Conservation (phyloP, 148 eudicot genomes). For the Limonium bicolor region DNA sequence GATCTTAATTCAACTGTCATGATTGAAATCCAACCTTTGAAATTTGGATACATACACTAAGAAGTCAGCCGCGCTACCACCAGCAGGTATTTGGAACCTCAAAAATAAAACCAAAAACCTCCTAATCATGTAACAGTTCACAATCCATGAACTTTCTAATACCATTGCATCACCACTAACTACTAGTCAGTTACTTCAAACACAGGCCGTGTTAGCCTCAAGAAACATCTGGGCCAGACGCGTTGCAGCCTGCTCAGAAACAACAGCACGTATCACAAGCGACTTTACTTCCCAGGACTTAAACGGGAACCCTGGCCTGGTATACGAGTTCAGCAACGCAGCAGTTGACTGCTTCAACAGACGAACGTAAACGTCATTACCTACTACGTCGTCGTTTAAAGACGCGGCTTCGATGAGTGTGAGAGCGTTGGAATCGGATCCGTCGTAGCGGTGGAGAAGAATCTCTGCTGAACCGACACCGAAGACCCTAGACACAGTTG, state of each 20-base stretch:
- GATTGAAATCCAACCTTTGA: too few species aligned
- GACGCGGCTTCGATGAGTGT: constrained; percentile 65
- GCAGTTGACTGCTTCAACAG: constrained; percentile 65
- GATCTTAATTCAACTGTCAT: too few species aligned
- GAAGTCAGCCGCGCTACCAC: too few species aligned
- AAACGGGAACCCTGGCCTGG: constrained; percentile 62
- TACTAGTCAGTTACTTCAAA: constrained; percentile 9
- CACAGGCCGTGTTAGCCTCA: constrained; percentile 57
- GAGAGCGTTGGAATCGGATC: constrained; percentile 53
- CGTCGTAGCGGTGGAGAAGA: constrained; percentile 59
- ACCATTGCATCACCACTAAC: too few species aligned
- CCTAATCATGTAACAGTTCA: too few species aligned
- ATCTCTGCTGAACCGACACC: constrained; percentile 70
- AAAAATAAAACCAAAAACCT: too few species aligned
- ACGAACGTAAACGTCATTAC: constrained; percentile 26
- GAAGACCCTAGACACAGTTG: constrained; percentile 68
- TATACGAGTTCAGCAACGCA: constrained; percentile 70
- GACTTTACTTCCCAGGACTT: constrained; percentile 80
- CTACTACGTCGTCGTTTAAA: constrained; percentile 53
- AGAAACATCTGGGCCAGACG: constrained; percentile 40
- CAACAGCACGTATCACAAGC: constrained; percentile 34
- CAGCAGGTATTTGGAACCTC: too few species aligned
- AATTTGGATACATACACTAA: too few species aligned
- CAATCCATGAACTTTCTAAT: too few species aligned
- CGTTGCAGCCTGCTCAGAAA: constrained; percentile 47